These are phyloP conservation scores for Ceratobasidium sp. DNA, from an alignment of 1,284 basidiomycete genomes.

Conservation along the genomic window DNA sequence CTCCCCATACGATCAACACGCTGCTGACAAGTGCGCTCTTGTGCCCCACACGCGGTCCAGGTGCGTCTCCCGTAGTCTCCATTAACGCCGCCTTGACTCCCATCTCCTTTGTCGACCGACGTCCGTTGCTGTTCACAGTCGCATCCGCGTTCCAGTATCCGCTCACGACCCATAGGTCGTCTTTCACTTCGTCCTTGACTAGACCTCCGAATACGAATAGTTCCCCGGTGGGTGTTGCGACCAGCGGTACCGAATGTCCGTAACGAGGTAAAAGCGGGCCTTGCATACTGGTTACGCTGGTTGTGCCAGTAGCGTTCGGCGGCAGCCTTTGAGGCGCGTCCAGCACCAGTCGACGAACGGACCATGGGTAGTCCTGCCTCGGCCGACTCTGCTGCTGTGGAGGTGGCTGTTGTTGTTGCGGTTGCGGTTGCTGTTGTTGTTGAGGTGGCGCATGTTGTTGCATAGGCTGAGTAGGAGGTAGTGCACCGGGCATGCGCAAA, in stretches of 20 bases:
- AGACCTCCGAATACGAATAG: slow-evolving; percentile 97
- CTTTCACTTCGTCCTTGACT: slow-evolving; percentile 89
- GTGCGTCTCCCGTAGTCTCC: slow-evolving; percentile 90
- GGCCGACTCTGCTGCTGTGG: slow-evolving; percentile 45
- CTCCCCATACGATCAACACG: slow-evolving; percentile 98
- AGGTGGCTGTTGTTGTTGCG: slow-evolving; percentile 14
- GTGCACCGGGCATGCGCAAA: neutral
- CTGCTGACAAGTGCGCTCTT: slow-evolving; percentile 95
- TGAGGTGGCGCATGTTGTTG: slow-evolving; percentile 12
- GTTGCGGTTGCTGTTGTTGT: slow-evolving; percentile 43
- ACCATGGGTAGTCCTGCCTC: slow-evolving; percentile 80
- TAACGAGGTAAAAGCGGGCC: slow-evolving; percentile 93
- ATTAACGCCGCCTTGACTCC: slow-evolving; percentile 71
- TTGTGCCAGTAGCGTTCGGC: neutral
- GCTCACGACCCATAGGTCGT: slow-evolving; percentile 91
- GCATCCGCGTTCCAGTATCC: slow-evolving; percentile 23
- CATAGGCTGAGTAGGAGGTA: neutral
- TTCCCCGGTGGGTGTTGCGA: slow-evolving; percentile 83
- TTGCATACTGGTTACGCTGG: slow-evolving; percentile 18
- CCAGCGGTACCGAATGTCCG: slow-evolving; percentile 93
- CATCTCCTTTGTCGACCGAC: slow-evolving; percentile 74
- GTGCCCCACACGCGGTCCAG: slow-evolving; percentile 92
- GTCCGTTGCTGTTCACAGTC: neutral
- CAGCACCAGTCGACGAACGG: slow-evolving; percentile 60
- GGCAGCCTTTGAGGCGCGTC: slow-evolving; percentile 61